These are phyloP conservation scores for Knufia fluminis DNA, from an alignment of 2,329 filamentous ascomycete genomes.

Conservation along the genomic window DNA sequence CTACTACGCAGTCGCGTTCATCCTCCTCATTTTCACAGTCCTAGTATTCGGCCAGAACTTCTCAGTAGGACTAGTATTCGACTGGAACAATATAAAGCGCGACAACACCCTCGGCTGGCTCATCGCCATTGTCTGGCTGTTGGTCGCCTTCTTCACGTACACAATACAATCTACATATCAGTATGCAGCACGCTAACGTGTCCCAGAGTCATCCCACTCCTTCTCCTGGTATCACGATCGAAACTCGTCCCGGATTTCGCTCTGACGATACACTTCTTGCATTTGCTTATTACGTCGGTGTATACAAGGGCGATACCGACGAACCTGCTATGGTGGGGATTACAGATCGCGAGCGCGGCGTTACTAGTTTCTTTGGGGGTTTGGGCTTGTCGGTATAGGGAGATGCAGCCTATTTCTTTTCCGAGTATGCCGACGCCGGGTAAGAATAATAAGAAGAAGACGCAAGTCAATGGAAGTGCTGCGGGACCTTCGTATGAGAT, in stretches of 20 bases:
- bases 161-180: conserved; percentile 21
- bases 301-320: conserved; percentile 69
- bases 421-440: conserved; percentile 18
- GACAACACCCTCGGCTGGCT: conserved; percentile 65
- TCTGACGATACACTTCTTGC: conserved; percentile 74
- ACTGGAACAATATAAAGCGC: conserved; percentile 54
- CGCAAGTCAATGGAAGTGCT: conserved; percentile 41
- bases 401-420: conserved; percentile 81
- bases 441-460: conserved; percentile 16
- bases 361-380: conserved; percentile 66
- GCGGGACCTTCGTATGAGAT: conserved; percentile 52
- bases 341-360: conserved; percentile 51
- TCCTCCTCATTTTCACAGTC: conserved; percentile 58
- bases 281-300: conserved; percentile 66
- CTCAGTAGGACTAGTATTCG: conserved; percentile 49
- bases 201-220: conserved; percentile 67
- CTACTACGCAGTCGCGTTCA: conserved; percentile 54
- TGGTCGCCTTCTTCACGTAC: conserved; percentile 57
- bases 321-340: conserved; percentile 77
- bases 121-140: conserved; percentile 56
- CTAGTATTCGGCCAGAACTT: conserved; percentile 56
- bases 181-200: conserved; percentile 21
- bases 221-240: conserved; percentile 73
- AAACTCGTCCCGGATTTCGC: conserved; percentile 95
- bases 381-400: conserved; percentile 85